Evolutionary conservation across 2,329 filamentous ascomycete species (phyloP).

Genomic region (Cladosporium sp.): DNA sequence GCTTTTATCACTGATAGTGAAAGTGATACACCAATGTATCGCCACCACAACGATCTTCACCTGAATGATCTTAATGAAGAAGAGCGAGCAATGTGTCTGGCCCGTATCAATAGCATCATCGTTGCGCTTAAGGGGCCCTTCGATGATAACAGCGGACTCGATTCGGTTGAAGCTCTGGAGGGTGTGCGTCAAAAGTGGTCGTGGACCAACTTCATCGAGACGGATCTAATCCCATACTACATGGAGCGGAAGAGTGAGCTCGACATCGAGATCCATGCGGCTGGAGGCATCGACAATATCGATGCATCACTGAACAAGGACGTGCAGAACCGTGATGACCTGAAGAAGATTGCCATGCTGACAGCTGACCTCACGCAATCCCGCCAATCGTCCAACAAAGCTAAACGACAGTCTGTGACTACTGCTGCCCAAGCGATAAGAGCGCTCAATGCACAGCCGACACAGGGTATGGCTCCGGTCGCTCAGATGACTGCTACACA

Average conservation of each 20-base stretch:
- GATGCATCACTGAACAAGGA: background rate
- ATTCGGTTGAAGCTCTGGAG: constrained; percentile 38
- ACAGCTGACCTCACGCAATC: background rate
- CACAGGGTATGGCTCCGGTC: background rate
- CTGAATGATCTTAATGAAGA: constrained; percentile 12
- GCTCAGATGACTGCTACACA: constrained; percentile 5
- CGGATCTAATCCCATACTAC: constrained; percentile 29
- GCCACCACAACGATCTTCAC: constrained; percentile 17
- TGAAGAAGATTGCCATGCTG: background rate
- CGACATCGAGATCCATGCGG: constrained; percentile 35
- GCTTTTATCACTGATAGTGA: constrained; percentile 22
- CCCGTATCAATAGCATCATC: constrained; percentile 16
- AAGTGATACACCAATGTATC: constrained; percentile 16
- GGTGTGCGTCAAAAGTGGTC: constrained; percentile 43
- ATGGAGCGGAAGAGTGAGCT: constrained; percentile 38
- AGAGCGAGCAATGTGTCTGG: background rate
- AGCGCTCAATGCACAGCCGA: background rate
- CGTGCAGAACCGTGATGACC: background rate
- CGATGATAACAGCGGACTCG: constrained; percentile 6
- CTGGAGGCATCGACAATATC: constrained; percentile 43
- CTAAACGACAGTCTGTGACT: background rate
- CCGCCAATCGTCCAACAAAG: background rate
- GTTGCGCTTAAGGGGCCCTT: constrained; percentile 14
- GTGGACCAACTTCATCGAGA: constrained; percentile 45
- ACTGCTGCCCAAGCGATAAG: background rate